phyloP scores from a whole-genome alignment of 495 filamentous ascomycete species.

The Thozetella sp. region DNA sequence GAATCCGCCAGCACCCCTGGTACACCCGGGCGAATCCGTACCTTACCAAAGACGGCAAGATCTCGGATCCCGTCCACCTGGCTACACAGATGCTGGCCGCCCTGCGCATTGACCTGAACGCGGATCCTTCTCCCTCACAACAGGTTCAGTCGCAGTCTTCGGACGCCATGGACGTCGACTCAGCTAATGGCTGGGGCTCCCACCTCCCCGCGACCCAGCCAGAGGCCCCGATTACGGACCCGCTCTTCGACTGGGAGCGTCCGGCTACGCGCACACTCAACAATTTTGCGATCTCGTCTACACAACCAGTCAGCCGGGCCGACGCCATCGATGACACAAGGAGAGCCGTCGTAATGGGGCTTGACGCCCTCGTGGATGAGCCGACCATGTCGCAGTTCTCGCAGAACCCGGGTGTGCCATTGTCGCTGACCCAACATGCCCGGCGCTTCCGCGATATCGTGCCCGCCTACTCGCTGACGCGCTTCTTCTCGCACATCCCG shows the following conservation, averaged over 20 bases:
- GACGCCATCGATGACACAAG: constrained; percentile 29
- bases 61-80: constrained; percentile 78
- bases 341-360: constrained; percentile 33
- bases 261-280: constrained; percentile 45
- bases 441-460: constrained; percentile 84
- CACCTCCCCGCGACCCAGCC: constrained; percentile 74
- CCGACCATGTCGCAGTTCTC: constrained; percentile 94
- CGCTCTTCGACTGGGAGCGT: constrained; percentile 78
- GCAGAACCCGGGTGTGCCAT: constrained; percentile 72
- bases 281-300: constrained; percentile 56
- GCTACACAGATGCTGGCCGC: constrained; percentile 92
- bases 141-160: constrained; percentile 13
- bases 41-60: constrained; percentile 70
- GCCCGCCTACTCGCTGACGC: constrained; percentile 78
- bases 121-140: constrained; percentile 60
- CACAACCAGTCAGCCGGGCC: constrained; percentile 44
- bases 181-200: constrained; percentile 15
- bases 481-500: constrained; percentile 86
- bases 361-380: constrained; percentile 77
- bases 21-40: constrained; percentile 83
- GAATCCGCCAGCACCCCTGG: constrained; percentile 93
- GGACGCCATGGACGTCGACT: constrained; percentile 64
- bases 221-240: constrained; percentile 68
- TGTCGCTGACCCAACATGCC: constrained; percentile 83
- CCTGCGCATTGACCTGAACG: constrained; percentile 87